Conservation (phyloP, 73 alveolate genomes). For the Stentor coeruleus region DNA sequence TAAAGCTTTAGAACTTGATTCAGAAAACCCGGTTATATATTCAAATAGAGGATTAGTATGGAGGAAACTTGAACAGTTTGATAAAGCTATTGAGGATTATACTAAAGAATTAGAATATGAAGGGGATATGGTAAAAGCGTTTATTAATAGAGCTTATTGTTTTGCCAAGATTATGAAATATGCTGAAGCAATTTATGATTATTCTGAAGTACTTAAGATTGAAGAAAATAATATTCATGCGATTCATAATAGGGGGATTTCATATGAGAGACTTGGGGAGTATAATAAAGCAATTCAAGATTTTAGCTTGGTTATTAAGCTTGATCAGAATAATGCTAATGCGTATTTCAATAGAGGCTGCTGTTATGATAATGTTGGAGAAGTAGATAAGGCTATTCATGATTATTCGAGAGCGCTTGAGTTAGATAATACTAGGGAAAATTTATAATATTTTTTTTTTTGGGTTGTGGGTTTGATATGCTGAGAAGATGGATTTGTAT, state of each 20-base stretch:
- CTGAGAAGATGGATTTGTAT: too few species aligned
- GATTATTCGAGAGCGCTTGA: conserved; percentile 89
- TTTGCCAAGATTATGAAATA: conserved; percentile 85
- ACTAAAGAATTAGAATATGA: conserved; percentile 63
- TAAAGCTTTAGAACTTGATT: conserved; percentile 85
- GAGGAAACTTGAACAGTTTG: conserved; percentile 89
- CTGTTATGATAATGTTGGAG: conserved; percentile 71
- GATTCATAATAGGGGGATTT: conserved; percentile 92
- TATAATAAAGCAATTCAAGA: conserved; percentile 78
- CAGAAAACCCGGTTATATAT: conserved; percentile 81
- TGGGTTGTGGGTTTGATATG: too few species aligned
- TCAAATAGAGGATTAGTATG: conserved; percentile 91
- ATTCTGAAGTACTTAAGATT: conserved; percentile 62
- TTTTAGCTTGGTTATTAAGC: conserved; percentile 76
- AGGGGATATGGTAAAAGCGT: conserved; percentile 74
- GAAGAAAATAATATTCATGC: conserved; percentile 87
- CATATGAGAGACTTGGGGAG: conserved; percentile 71
- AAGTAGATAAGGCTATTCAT: conserved; percentile 53
- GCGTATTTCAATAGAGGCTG: conserved; percentile 98
- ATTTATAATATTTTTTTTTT: too few species aligned
- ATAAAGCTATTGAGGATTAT: conserved; percentile 87
- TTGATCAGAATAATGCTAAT: conserved; percentile 92
- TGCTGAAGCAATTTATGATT: conserved; percentile 88
- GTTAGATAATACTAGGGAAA: too few species aligned
- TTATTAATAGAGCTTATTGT: conserved; percentile 91